Conservation (phyloP, 2,329 filamentous ascomycete genomes). For the Aureobasidium musti region DNA sequence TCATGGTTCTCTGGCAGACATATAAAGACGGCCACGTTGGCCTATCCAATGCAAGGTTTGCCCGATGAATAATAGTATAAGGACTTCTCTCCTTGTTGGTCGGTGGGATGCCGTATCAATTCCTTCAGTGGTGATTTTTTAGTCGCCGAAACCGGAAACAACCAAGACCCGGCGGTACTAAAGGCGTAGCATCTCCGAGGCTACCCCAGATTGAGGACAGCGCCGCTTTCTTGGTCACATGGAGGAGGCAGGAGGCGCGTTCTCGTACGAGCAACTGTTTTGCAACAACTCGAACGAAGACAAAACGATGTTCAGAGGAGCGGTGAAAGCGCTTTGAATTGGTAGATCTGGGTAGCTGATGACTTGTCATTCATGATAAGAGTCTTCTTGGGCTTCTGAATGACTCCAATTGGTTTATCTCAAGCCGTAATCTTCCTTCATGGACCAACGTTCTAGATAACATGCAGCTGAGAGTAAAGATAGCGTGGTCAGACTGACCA, state of each 20-base stretch:
- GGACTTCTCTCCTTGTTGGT: constrained; percentile 2
- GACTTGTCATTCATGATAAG: neutral
- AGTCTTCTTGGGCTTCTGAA: neutral
- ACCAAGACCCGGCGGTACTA: constrained; percentile 2
- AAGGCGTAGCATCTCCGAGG: constrained; percentile 8
- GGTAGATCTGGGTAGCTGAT: neutral
- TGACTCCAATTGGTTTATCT: constrained; percentile 14
- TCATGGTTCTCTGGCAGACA: neutral
- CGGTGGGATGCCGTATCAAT: neutral
- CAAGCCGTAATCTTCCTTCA: neutral
- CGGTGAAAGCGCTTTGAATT: neutral
- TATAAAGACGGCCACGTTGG: neutral
- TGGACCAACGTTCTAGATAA: constrained; percentile 15
- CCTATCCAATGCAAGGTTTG: neutral
- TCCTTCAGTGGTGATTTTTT: no score
- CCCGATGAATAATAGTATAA: neutral
- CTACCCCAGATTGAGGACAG: constrained; percentile 1
- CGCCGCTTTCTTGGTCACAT: constrained; percentile 19
- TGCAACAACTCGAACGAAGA: neutral
- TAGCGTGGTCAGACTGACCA: constrained; percentile 21
- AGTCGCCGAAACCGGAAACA: neutral
- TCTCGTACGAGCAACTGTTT: constrained; percentile 16
- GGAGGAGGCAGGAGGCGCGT: constrained; percentile 7
- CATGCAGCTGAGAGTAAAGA: constrained; percentile 16
- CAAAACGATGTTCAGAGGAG: no score